phyloP scores from a whole-genome alignment of 2,329 filamentous ascomycete genomes.

The Pleoardoris graminearum region DNA sequence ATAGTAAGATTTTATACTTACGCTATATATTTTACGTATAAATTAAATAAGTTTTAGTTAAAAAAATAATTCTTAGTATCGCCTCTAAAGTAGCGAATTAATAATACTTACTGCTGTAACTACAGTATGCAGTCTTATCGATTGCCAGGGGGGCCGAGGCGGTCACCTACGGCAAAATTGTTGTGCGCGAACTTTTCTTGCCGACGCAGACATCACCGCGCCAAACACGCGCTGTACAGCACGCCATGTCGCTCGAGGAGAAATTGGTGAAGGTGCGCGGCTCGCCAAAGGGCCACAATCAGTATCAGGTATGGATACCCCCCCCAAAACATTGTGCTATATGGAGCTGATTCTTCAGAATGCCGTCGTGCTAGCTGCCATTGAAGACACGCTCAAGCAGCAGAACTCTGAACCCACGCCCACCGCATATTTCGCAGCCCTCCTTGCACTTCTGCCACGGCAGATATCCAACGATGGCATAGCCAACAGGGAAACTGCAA shows the following conservation, averaged over 20 bases:
- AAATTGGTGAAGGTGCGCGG: conserved; percentile 96
- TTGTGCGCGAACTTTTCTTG: conserved; percentile 26
- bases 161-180: conserved; percentile 22
- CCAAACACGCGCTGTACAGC: conserved; percentile 21
- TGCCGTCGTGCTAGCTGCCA: conserved; percentile 81
- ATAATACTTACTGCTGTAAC: too few relatives aligned
- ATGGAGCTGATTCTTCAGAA: conserved; percentile 57
- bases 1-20: too few relatives aligned
- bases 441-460: conserved; percentile 83
- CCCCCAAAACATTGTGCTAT: background rate
- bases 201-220: conserved; percentile 11
- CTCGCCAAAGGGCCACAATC: conserved; percentile 88
- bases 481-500: conserved; percentile 79
- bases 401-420: conserved; percentile 82
- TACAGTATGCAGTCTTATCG: conserved; percentile 21
- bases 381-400: conserved; percentile 89
- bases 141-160: conserved; percentile 9
- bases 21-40: too few relatives aligned
- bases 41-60: too few relatives aligned
- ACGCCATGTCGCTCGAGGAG: conserved; percentile 70
- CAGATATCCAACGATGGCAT: conserved; percentile 67
- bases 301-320: conserved; percentile 72
- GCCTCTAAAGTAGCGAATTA: too few relatives aligned
- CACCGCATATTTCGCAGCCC: conserved; percentile 94
- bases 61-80: too few relatives aligned